phyloP scores from a whole-genome alignment of 2,329 filamentous ascomycete genomes.

The Aureobasidium sp. region DNA sequence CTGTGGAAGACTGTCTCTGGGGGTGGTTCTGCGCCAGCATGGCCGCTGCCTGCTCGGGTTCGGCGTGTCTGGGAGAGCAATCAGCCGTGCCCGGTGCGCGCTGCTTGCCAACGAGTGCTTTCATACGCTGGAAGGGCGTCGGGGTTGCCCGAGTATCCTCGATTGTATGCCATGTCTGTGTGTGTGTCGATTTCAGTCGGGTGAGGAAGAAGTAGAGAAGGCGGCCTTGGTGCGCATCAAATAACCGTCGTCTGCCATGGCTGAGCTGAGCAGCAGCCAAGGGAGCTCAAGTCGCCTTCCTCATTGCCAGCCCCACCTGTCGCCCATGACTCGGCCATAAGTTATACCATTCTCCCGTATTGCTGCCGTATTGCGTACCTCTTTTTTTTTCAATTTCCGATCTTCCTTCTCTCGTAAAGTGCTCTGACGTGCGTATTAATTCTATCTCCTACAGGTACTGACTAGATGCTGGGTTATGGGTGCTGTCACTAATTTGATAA shows the following conservation, averaged over 20 bases:
- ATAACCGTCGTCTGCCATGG: constrained; percentile 3
- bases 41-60: constrained; percentile 53
- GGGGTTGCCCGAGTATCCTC: constrained; percentile 65
- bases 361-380: background rate
- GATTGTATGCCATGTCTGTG: constrained; percentile 79
- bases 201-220: background rate
- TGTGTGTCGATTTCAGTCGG: background rate
- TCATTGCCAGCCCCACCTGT: background rate
- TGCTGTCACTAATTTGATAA: background rate
- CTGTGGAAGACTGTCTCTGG: constrained; percentile 22
- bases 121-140: constrained; percentile 86
- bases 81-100: constrained; percentile 1
- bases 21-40: constrained; percentile 26
- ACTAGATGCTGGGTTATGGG: background rate
- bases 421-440: background rate
- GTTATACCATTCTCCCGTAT: background rate
- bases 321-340: background rate
- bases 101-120: background rate
- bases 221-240: background rate
- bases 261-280: background rate
- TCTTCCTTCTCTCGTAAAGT: background rate
- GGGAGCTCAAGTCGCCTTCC: background rate
- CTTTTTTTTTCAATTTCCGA: background rate
- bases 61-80: constrained; percentile 51
- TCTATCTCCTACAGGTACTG: background rate